A percentile compares a stretch with the other conserved stretches of the same genome.
phyloP scores from a whole-genome alignment of 305 asterid genomes.

The Fraxinus latifolia region DNA sequence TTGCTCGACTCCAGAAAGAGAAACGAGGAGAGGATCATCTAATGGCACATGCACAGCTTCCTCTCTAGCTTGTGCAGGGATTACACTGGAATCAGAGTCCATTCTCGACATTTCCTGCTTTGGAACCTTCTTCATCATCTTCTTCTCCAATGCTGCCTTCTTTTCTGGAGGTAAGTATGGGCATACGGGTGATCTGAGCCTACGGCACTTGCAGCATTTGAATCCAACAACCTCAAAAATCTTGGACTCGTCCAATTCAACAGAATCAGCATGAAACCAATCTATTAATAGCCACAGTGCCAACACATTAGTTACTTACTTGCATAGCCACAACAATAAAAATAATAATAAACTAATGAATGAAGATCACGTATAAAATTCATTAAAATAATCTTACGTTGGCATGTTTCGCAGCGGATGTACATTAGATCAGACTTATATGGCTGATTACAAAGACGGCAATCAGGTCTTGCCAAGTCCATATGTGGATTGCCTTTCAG shows the following conservation, averaged over 20 bases:
- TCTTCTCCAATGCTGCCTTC: conserved; percentile 40
- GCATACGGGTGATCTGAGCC: conserved; percentile 68
- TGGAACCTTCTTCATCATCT: conserved; percentile 29
- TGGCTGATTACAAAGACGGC: conserved; percentile 64
- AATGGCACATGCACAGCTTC: conserved; percentile 28
- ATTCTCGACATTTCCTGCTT: conserved; percentile 33
- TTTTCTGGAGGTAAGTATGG: conserved; percentile 49
- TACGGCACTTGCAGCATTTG: conserved; percentile 89
- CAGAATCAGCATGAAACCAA: conserved; percentile 93
- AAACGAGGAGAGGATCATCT: conserved; percentile 34
- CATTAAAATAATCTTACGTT: conserved; percentile 43
- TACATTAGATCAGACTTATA: conserved; percentile 65
- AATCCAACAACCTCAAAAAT: conserved; percentile 55
- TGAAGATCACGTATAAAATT: conserved; percentile 14
- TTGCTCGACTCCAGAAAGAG: conserved; percentile 39
- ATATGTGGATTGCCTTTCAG: conserved; percentile 45
- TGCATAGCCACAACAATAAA: not conserved
- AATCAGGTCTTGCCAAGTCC: conserved; percentile 30
- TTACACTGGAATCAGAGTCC: conserved; percentile 29
- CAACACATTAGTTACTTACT: conserved; percentile 22
- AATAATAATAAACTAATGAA: not conserved
- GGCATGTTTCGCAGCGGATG: conserved; percentile 71
- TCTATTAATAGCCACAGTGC: conserved; percentile 45
- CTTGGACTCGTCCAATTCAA: conserved; percentile 76
- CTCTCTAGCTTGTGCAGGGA: conserved; percentile 28